A percentile compares a stretch with the other conserved stretches of the same genome.
Conservation (phyloP, 2,329 filamentous ascomycete species). For the Aspergillus aculeatinus region DNA sequence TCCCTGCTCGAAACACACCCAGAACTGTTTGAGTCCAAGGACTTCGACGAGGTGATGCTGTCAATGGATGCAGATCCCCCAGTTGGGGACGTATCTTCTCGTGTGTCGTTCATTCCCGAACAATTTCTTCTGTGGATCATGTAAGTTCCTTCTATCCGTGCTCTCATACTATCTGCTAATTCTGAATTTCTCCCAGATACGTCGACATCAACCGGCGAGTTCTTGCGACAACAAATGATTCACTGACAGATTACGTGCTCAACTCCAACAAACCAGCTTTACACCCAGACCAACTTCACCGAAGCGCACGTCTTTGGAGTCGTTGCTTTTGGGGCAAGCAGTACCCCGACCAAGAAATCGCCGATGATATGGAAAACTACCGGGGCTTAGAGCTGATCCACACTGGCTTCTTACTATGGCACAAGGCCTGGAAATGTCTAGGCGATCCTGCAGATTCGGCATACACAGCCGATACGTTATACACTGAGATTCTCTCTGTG, state of each 20-base stretch:
- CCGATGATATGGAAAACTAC: slow-evolving; percentile 43
- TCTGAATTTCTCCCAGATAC: slow-evolving; percentile 21
- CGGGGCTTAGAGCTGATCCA: slow-evolving; percentile 36
- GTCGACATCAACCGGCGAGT: slow-evolving; percentile 31
- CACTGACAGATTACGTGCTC: slow-evolving; percentile 35
- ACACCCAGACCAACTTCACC: slow-evolving; percentile 35
- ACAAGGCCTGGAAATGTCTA: slow-evolving; percentile 32
- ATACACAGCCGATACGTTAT: slow-evolving; percentile 22
- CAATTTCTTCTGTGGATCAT: slow-evolving; percentile 38
- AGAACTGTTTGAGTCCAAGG: slow-evolving; percentile 30
- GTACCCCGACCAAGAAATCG: slow-evolving; percentile 37
- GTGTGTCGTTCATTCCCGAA: slow-evolving; percentile 37
- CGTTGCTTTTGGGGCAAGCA: slow-evolving; percentile 38
- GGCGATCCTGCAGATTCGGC: slow-evolving; percentile 17
- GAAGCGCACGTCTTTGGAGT: slow-evolving; percentile 36
- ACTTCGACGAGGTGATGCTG: slow-evolving; percentile 30
- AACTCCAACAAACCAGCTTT: slow-evolving; percentile 32
- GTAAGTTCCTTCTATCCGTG: slow-evolving; percentile 20
- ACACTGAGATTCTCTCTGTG: slow-evolving; percentile 25
- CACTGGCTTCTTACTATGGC: slow-evolving; percentile 27
- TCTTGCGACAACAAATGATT: slow-evolving; percentile 29
- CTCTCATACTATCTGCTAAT: background rate
- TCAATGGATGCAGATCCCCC: slow-evolving; percentile 19
- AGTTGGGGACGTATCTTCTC: slow-evolving; percentile 11
- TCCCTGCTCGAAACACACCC: slow-evolving; percentile 37